Base-by-base conservation (phyloP, 495 filamentous ascomycete species). In the Lasiosphaeria hispida region DNA sequence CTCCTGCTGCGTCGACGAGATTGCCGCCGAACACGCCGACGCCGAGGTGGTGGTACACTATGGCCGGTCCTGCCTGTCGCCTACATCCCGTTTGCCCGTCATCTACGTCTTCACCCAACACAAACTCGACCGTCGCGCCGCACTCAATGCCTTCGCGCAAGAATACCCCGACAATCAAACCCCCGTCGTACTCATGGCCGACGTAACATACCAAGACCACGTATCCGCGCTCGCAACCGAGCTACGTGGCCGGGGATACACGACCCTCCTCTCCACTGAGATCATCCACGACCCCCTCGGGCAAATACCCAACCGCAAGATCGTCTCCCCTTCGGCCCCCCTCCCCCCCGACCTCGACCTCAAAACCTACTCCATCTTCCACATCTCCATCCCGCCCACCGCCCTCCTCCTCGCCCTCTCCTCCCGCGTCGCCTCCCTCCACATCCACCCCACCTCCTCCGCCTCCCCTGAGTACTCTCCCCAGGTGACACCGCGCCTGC, bases 11-110 rank as follows among this genome's bases (percentile, higher is more conserved):
- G 92, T 97, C 48, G 94, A 99, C 60, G 94, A 99, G 72, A 87
- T 97, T 44, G 95, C 94, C 1, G 94, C 95, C 13, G 93, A 97
- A 66, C 95, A 99, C 71, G 87, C 89, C 33, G 79, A 90, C 65
- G 92, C 94, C 6, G 88, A 97, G 51, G 91, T 89, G 4, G 87
- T 97, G 4, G 89, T 99, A 14, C 94, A 99, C 69, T 99, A 97
- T 65, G 94, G 94, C 18, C 82, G 93, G 41, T 86, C 92, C 0
- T 99, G 94, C 69, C 77, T 99, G 19, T 96, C 90, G 1, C 95
- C 94, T 1, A 96, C 93, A 0, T 87, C 90, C 4, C 78, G 92
- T 50, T 74, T 99, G 13, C 91, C 95, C 0, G 91, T 97, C 19
- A 87, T 97, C 55, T 91, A 97, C 66, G 84, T 97, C 53, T 99